Conservation (phyloP, 768 basidiomycete species). For the Naganishia onofrii region DNA sequence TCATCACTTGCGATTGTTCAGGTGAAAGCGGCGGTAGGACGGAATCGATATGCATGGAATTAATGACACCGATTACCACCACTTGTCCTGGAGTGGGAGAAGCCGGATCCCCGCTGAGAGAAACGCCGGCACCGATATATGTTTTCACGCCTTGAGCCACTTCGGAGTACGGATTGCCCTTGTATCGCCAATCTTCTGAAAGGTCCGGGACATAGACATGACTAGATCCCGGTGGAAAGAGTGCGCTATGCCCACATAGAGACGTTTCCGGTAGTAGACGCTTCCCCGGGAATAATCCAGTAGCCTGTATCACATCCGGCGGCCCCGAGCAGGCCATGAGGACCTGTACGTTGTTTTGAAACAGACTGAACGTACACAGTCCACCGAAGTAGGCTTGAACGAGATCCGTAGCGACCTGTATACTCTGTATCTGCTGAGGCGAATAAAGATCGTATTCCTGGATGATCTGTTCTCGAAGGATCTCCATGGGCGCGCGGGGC, state of each 20-base stretch:
- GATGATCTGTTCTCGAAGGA: conserved; percentile 5
- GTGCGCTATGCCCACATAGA: conserved; percentile 18
- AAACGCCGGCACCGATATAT: conserved; percentile 10
- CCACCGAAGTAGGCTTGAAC: conserved; percentile 17
- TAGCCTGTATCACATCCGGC: not conserved
- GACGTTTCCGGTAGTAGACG: conserved; percentile 17
- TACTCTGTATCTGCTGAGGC: conserved; percentile 13
- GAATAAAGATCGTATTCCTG: conserved; percentile 25
- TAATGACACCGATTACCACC: conserved; percentile 32
- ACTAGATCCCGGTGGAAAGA: not conserved
- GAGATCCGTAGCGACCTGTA: conserved; percentile 15
- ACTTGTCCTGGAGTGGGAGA: not conserved
- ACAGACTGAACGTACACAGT: conserved; percentile 16
- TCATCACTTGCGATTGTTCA: conserved; percentile 32
- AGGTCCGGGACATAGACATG: conserved; percentile 10
- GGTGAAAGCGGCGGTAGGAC: conserved; percentile 11
- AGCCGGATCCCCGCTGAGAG: conserved; percentile 17
- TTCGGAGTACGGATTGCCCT: conserved; percentile 23
- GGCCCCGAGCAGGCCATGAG: conserved; percentile 23
- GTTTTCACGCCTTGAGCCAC: not conserved
- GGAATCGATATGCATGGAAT: conserved; percentile 25
- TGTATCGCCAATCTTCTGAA: conserved; percentile 18
- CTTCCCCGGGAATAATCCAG: conserved; percentile 11
- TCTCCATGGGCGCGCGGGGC: conserved; percentile 15
- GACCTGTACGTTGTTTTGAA: not conserved